Percentiles rank a stretch among this genome's conserved stretches.
Conservation (phyloP, 768 basidiomycete genomes). For the Agaricus subrufescens region DNA sequence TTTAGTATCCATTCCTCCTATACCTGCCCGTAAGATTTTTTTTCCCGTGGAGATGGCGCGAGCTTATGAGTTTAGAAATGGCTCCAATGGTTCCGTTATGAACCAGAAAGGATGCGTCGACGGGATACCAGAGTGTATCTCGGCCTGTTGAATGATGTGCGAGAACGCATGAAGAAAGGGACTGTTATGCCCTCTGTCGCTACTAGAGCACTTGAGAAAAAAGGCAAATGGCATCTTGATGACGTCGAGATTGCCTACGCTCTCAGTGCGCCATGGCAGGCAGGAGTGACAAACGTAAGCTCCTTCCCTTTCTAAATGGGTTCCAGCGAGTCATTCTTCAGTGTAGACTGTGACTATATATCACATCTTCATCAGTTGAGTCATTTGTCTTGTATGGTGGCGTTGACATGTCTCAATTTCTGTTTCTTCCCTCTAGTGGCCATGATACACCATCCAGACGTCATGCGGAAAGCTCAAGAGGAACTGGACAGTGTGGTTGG, state of each 20-base stretch:
- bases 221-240: slow-evolving; percentile 34
- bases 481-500: slow-evolving; percentile 28
- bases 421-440: slow-evolving; percentile 15
- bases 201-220: slow-evolving; percentile 34
- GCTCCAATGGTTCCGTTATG: slow-evolving; percentile 26
- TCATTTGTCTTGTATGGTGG: not conserved
- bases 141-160: slow-evolving; percentile 20
- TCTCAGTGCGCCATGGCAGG: slow-evolving; percentile 24
- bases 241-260: slow-evolving; percentile 39
- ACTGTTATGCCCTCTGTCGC: slow-evolving; percentile 28
- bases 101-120: slow-evolving; percentile 19
- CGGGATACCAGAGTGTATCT: slow-evolving; percentile 21
- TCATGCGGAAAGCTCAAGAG: slow-evolving; percentile 23
- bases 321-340: not conserved
- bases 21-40: slow-evolving; percentile 11
- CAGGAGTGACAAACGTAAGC: slow-evolving; percentile 25
- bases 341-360: slow-evolving; percentile 3
- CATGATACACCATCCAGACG: slow-evolving; percentile 23
- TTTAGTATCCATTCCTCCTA: slow-evolving; percentile 13
- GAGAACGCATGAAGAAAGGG: slow-evolving; percentile 17
- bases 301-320: not conserved
- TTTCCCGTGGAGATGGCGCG: not conserved
- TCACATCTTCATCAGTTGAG: slow-evolving; percentile 11
- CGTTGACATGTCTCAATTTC: not conserved
- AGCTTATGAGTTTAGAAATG: slow-evolving; percentile 12